phyloP scores from a whole-genome alignment of 2,329 filamentous ascomycete genomes.

The Curvularia spicifera region DNA sequence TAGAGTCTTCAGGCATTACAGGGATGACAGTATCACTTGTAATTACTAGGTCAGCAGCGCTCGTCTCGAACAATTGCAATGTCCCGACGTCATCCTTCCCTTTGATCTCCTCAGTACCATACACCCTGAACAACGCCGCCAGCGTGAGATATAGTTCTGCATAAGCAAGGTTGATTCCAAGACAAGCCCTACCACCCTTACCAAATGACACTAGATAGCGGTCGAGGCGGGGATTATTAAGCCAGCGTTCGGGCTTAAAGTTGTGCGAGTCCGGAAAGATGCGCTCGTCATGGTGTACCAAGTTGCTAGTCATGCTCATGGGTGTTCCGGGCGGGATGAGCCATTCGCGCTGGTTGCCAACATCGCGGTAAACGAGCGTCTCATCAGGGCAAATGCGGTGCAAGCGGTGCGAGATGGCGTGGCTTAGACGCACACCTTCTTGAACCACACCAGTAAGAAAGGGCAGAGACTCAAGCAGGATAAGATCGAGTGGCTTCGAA shows the following conservation, averaged over 20 bases:
- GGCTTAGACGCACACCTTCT: neutral
- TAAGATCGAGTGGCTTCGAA: neutral
- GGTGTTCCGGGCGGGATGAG: neutral
- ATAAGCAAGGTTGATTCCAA: constrained; percentile 24
- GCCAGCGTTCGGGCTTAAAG: constrained; percentile 8
- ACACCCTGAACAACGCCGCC: constrained; percentile 3
- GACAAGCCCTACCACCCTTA: constrained; percentile 29
- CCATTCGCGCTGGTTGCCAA: neutral
- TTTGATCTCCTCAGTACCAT: neutral
- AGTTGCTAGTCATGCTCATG: neutral
- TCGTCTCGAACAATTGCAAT: constrained; percentile 9
- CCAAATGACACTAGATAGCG: constrained; percentile 28
- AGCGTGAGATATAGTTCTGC: constrained; percentile 7
- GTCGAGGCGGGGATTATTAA: constrained; percentile 13
- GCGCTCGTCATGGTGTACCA: neutral
- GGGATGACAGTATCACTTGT: constrained; percentile 4
- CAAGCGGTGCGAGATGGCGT: constrained; percentile 1
- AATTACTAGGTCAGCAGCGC: constrained; percentile 3
- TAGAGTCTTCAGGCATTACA: constrained; percentile 7
- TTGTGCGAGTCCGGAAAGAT: neutral
- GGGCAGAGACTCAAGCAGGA: neutral
- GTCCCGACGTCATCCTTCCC: constrained; percentile 7
- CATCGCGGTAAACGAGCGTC: neutral
- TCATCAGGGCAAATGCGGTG: constrained; percentile 2
- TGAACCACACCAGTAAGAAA: neutral